Percentiles rank a stretch among this genome's conserved stretches.
Evolutionary conservation across 139 green algal species (phyloP).

Genomic region (Volvox reticuliferus): DNA sequence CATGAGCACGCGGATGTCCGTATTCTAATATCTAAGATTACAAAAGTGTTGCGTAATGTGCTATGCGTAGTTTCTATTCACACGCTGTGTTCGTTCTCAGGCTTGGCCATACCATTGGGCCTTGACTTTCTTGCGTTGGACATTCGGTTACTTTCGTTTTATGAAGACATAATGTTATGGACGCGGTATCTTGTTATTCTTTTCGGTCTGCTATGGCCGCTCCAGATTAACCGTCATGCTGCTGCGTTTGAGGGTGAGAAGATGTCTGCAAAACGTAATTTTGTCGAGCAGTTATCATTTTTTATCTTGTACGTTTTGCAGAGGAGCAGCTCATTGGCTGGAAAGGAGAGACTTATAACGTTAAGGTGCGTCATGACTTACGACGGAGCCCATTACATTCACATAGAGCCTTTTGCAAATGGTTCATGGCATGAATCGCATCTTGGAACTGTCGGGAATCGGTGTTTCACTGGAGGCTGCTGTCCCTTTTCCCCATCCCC

Average conservation of each 20-base stretch:
- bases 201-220: neutral
- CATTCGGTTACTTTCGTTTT: neutral
- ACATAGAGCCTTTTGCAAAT: no score
- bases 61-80: no score
- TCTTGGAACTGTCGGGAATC: no score
- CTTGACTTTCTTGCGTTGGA: neutral
- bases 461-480: no score
- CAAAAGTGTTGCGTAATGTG: no score
- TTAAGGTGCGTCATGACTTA: neutral
- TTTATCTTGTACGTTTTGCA: constrained; percentile 7
- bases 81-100: no score
- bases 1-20: no score
- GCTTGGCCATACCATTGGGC: no score
- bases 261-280: neutral
- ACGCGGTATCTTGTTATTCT: neutral
- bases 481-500: neutral
- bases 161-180: neutral
- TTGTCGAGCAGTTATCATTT: neutral
- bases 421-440: no score
- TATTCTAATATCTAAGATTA: no score
- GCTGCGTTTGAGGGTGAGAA: neutral
- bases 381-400: no score
- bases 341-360: constrained; percentile 42
- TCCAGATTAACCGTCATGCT: neutral
- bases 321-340: constrained; percentile 47